Evolutionary conservation across 805 yeast species (phyloP).

Genomic region (Saccharomycopsis guyanensis): DNA sequence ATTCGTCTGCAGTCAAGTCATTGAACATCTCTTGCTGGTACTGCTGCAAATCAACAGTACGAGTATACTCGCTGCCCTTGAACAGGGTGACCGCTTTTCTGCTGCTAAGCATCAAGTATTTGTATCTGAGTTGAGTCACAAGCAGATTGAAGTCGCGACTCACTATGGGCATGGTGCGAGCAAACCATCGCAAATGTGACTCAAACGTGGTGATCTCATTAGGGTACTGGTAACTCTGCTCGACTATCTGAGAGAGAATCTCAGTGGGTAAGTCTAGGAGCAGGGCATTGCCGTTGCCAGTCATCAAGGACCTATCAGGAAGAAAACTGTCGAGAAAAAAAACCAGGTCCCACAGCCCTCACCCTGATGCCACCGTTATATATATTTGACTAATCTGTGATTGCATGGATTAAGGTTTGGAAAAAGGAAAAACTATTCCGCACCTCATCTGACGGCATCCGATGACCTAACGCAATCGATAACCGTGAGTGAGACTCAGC

Average conservation of each 20-base stretch:
- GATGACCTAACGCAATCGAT: not conserved
- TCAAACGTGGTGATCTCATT: not conserved
- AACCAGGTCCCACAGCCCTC: no score
- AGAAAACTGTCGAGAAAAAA: no score
- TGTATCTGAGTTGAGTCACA: not conserved
- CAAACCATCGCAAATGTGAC: constrained; percentile 10
- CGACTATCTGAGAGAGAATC: not conserved
- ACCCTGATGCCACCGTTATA: no score
- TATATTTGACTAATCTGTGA: not conserved
- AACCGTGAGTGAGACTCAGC: no score
- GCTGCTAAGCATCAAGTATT: constrained; percentile 1
- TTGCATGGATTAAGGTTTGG: not conserved
- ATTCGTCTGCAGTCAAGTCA: not conserved
- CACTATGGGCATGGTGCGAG: constrained; percentile 9
- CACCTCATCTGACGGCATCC: not conserved
- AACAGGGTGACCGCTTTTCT: not conserved
- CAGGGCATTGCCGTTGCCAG: no score
- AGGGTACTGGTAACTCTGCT: not conserved
- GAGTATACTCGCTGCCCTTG: not conserved
- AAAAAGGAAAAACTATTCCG: not conserved
- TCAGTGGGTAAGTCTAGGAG: not conserved
- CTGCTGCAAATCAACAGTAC: constrained; percentile 10
- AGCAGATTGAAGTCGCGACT: constrained; percentile 1
- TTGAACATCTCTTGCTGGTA: constrained; percentile 4
- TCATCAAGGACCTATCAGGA: no score